These are phyloP conservation scores for Solanum verrucosum DNA, from an alignment of 257 asterid genomes.

Conservation along the genomic window DNA sequence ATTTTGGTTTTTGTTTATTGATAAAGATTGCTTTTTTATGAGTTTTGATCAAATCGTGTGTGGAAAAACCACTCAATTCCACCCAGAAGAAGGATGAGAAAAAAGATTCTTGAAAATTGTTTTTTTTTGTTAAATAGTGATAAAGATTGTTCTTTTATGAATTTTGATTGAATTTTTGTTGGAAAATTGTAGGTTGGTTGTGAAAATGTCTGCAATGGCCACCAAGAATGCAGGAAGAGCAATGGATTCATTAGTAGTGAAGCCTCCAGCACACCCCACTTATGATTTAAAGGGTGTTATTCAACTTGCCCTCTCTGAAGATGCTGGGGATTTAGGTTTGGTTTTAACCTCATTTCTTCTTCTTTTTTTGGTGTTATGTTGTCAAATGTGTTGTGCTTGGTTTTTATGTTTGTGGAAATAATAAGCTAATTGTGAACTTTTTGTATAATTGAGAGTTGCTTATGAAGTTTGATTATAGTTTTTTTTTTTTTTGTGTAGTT, in stretches of 20 bases:
- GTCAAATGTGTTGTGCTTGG: constrained; percentile 10
- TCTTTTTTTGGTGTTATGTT: background rate
- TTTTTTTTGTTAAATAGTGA: background rate
- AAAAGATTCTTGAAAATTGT: background rate
- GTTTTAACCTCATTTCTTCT: background rate
- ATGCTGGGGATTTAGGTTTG: constrained; percentile 84
- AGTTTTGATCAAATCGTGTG: background rate
- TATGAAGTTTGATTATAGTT: background rate
- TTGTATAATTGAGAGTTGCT: background rate
- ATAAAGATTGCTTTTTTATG: background rate
- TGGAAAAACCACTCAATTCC: background rate
- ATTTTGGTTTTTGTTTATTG: background rate
- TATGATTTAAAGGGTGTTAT: constrained; percentile 79
- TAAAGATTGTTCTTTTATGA: background rate
- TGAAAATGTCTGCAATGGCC: constrained; percentile 53
- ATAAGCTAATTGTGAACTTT: background rate
- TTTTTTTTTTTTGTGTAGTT: background rate
- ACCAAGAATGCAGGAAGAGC: constrained; percentile 18
- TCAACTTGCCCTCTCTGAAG: constrained; percentile 87
- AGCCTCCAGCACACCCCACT: constrained; percentile 91
- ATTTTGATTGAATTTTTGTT: background rate
- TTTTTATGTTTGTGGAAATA: background rate
- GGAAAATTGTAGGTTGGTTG: constrained; percentile 42
- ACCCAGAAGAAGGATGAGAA: background rate
- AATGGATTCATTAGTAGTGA: constrained; percentile 23